Evolutionary conservation across 2,329 filamentous ascomycete species (phyloP), one percentile per base, ranked within the genome.

Genomic region (Akanthomyces dipterigenus): DNA sequence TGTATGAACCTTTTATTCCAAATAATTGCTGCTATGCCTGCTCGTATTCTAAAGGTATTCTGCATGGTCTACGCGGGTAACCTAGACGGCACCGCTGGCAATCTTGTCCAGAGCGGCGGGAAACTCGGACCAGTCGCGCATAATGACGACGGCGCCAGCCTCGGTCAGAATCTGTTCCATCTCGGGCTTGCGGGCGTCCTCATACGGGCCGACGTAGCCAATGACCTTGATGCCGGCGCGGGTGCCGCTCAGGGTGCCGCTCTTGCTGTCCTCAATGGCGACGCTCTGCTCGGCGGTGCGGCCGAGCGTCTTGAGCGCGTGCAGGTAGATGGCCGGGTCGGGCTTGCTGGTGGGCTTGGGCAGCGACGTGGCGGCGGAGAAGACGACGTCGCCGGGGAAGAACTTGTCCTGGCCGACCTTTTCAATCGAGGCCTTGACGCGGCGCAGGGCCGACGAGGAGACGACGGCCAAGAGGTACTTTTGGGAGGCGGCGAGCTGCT

Each of bases 181-280:
- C 74, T 88, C 82, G 53, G 82, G 77, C 75, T 82, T 78, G 75
- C 88, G 82, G 40, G 80, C 80, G 20, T 77, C 76, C 55, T 78
- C 77, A 75, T 93, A 95, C 62, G 88, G 88, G 42, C 92, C 92
- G 34, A 95, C 89, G 75, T 96, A 96, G 60, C 88, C 92, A 68
- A 96, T 86, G 65, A 89, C 86, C 64, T 85, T 88, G 70, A 96
- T 95, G 55, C 86, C 85, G 20, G 92, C 92, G 63, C 89, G 83
- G 69, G 87, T 86, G 62, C 75, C 81, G 66, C 89, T 91, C 62
- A 89, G 83, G 48, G 90, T 89, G 64, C 92, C 92, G 67, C 88
- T 91, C 82, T 90, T 91, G 80, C 87, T 91, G 79, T 96, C 92
- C 80, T 96, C 92, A 63, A 96, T 84, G 26, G 92, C 89, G 36